A percentile compares a stretch with the other conserved stretches of the same genome.
phyloP scores from a whole-genome alignment of 2,329 filamentous ascomycete genomes.

The Colletotrichum chlorophyti region DNA sequence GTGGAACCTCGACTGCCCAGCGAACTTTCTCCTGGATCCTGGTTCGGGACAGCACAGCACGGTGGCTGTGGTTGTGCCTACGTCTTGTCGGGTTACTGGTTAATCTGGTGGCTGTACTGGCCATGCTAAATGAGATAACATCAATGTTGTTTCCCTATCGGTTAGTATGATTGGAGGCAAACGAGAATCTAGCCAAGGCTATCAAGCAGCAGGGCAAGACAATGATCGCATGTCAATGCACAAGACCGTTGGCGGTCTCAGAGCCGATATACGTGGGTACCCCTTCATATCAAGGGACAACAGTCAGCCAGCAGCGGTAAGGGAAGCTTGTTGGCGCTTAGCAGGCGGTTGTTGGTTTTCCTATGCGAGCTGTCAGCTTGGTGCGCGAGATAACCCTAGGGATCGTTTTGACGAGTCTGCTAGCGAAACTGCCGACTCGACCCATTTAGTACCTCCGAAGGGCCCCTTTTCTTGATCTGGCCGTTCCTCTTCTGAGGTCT shows the following conservation, averaged over 20 bases:
- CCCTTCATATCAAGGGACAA: not conserved
- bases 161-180: constrained; percentile 8
- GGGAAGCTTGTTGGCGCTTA: constrained; percentile 50
- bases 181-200: not conserved
- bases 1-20: not conserved
- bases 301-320: constrained; percentile 46
- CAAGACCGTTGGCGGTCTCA: not conserved
- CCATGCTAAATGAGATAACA: not conserved
- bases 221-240: not conserved
- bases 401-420: not conserved
- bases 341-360: constrained; percentile 44
- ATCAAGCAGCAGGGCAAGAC: not conserved
- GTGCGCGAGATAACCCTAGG: constrained; percentile 52
- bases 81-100: not conserved
- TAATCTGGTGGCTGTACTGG: not conserved
- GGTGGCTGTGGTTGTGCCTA: not conserved
- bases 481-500: constrained; percentile 45
- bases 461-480: constrained; percentile 55
- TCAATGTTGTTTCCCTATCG: constrained; percentile 2
- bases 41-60: no score
- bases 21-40: not conserved
- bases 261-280: not conserved
- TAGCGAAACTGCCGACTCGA: not conserved
- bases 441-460: constrained; percentile 48
- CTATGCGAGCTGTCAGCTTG: constrained; percentile 32